Evolutionary conservation across 768 basidiomycete genomes (phyloP).

Genomic region (Leccinellum albellum): DNA sequence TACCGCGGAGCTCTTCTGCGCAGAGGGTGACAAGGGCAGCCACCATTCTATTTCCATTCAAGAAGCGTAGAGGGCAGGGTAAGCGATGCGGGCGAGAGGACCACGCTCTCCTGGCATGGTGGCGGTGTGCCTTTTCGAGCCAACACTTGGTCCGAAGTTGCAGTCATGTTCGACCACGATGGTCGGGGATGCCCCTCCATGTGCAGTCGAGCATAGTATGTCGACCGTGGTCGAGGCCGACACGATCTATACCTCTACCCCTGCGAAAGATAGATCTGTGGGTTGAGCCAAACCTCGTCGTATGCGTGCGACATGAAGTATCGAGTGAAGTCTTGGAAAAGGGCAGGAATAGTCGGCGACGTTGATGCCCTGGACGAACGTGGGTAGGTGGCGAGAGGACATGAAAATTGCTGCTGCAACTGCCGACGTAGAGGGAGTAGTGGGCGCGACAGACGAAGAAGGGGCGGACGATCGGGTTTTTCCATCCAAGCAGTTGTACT

Average conservation of each 20-base stretch:
- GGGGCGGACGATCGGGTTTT: not conserved
- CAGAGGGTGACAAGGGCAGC: too few relatives aligned
- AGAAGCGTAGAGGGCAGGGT: not conserved
- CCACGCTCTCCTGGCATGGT: not conserved
- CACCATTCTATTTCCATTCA: too few relatives aligned
- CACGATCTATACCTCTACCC: not conserved
- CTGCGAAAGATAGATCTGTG: not conserved
- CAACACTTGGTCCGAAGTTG: not conserved
- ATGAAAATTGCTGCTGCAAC: too few relatives aligned
- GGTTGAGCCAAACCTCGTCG: too few relatives aligned
- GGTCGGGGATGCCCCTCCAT: not conserved
- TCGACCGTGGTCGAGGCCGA: not conserved
- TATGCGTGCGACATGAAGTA: too few relatives aligned
- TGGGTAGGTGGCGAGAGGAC: too few relatives aligned
- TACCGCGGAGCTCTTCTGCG: too few relatives aligned
- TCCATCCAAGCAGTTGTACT: too few relatives aligned
- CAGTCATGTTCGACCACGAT: constrained; percentile 3
- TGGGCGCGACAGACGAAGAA: too few relatives aligned
- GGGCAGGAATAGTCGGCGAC: too few relatives aligned
- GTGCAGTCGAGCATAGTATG: not conserved
- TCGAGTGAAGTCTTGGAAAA: too few relatives aligned
- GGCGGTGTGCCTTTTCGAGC: not conserved
- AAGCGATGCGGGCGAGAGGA: not conserved
- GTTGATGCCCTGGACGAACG: not conserved
- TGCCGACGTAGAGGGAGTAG: too few relatives aligned